Evolutionary conservation across 2,329 filamentous ascomycete genomes (phyloP), one percentile per base, ranked within the genome.

Genomic region (Talaromyces pinophilus): DNA sequence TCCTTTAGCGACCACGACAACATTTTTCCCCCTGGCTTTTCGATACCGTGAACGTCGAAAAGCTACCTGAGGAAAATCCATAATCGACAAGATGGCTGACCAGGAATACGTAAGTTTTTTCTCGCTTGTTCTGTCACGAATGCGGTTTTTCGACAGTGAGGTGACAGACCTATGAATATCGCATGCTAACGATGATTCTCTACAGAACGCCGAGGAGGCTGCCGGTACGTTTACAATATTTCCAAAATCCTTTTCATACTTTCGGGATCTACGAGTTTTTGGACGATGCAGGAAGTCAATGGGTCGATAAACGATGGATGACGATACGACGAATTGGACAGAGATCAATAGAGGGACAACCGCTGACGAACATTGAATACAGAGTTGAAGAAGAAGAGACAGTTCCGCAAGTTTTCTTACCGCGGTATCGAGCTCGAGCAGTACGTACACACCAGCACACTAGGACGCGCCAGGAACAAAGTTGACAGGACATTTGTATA

Each of bases 361-460:
- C 73, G 71, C 76, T 78, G 76, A 79, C 75, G 57, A 55, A 67
- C 72, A 70, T 67, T 70, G 11, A 22, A 22, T 25, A 71, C 80
- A 89, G 95, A 97, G 92, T 87, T 99, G 85, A 99, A 98, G 93
- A 96, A 92, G 89, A 96, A 91, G 88, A 96, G 95, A 94, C 87
- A 93, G 78, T 97, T 98, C 92, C 92, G 93, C 87, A 99, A 98
- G 91, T 99, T 98, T 83, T 95, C 93, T 77, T 99, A 97, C 92
- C 92, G 95, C 82, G 95, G 95, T 81, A 92, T 99, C 84, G 95
- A 99, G 85, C 93, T 99, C 83, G 95, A 99, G 84, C 92, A 97
- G 94, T 97, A 93, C 80, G 93, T 86, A n/a, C 8, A 11, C 35
- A 5, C 33, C 19, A 38, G 28, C 13, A 13, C n/a, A 11, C 7